Base-by-base conservation (phyloP, 1,284 basidiomycete genomes). In the Dichomitus squalens region DNA sequence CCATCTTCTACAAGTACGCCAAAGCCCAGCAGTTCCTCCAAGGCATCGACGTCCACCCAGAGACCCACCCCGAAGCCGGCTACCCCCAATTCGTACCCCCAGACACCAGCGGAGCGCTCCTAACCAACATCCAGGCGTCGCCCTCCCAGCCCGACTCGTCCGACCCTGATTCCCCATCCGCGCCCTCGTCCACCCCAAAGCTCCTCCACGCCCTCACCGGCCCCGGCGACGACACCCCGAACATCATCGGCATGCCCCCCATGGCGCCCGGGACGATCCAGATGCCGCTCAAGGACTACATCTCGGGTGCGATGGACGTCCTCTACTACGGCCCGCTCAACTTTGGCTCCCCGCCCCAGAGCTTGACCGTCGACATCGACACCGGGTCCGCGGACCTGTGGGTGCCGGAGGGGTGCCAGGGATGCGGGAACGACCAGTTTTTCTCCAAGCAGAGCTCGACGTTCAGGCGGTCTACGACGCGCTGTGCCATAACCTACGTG, bases 321-420 rank as follows among this genome's bases (percentile, higher is more conserved):
- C 68, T 84, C 35, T 87, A 86, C 66, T 84, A 80, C 51, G 85
- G 82, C 2, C 59, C 69, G 0, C 53, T 82, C 35, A 11, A 58
- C 11, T 72, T 87, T 49, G 85, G 84, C 14, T 80, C 81, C 16
- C 77, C 78, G 2, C 55, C 68, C 3, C 81, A 84, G 64, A 43
- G 52, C 25, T 61, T 85, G 18, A 71, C 74, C 1, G 74, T 85
- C 23, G 80, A 84, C 64, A 69, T 85, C 59, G 84, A 87, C 65
- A 86, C 84, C 2, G 85, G 85, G 47, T 85, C 83, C 4, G 76
- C 84, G 25, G 85, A 87, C 64, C 72, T 81, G 18, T 86, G 83
- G 82, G 64, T 84, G 12, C 76, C 81, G 16, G 72, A 72, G 12
- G 59, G 69, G 36, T 85, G 83, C 61, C 29, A 47, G 1, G 25